phyloP scores from a whole-genome alignment of 2,329 filamentous ascomycete species.

The Aspergillus neotritici region DNA sequence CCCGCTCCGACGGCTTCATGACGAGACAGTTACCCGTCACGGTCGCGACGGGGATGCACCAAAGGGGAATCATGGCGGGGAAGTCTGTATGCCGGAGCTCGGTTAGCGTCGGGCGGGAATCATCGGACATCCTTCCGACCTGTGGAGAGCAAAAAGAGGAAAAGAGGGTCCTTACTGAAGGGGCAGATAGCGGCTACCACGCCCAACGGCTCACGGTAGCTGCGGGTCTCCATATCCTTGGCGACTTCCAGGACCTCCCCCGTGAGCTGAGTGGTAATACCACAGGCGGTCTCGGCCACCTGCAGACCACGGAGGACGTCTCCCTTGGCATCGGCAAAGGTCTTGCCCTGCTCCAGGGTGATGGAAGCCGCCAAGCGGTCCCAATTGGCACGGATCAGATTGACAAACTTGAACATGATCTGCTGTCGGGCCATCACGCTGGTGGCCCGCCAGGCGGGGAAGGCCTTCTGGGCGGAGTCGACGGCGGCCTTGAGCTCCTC shows the following conservation, averaged over 20 bases:
- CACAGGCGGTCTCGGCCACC: constrained; percentile 62
- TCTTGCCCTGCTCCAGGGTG: constrained; percentile 64
- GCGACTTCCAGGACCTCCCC: constrained; percentile 64
- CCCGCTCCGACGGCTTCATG: constrained; percentile 62
- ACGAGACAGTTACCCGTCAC: constrained; percentile 61
- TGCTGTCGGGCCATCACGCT: constrained; percentile 57
- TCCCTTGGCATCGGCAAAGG: constrained; percentile 60
- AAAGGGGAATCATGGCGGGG: constrained; percentile 65
- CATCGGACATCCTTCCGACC: neutral
- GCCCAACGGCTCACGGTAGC: constrained; percentile 60
- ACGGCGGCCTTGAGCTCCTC: constrained; percentile 58
- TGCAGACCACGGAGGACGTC: constrained; percentile 62
- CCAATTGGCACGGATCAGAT: constrained; percentile 59
- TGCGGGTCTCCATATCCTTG: constrained; percentile 65
- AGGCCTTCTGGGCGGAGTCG: constrained; percentile 58
- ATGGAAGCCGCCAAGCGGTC: constrained; percentile 61
- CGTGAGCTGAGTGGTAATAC: constrained; percentile 60
- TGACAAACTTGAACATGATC: constrained; percentile 62
- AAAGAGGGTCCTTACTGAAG: constrained; percentile 47
- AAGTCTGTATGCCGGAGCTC: constrained; percentile 46
- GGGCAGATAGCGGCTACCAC: constrained; percentile 62
- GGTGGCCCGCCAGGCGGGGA: constrained; percentile 56
- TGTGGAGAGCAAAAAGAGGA: neutral
- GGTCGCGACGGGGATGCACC: constrained; percentile 60
- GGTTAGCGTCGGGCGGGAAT: constrained; percentile 16